Base-by-base conservation (phyloP, 2,329 filamentous ascomycete species). In the Penicillium concentricum region DNA sequence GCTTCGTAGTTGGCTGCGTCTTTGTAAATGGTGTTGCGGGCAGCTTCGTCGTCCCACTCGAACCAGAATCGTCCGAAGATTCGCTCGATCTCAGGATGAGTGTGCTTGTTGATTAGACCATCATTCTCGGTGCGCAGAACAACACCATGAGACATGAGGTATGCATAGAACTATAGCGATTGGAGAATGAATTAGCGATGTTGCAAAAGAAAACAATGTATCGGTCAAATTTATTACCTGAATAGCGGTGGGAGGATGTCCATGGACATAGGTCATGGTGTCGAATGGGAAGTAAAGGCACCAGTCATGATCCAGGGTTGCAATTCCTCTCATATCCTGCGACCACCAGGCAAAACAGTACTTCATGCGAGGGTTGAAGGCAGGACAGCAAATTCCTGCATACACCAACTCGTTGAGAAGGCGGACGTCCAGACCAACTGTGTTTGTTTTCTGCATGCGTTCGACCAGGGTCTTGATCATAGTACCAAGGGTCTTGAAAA, bases 391-490 rank as follows among this genome's bases (percentile, higher is more conserved):
- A 5, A 79, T 60, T 10, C 76, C 76, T 6, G 75, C 72, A 20
- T 70, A 67, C 26, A 79, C 63, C 15, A 79, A 65, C 46, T 78
- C 75, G 16, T 63, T 52, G 18, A 78, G 53, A 16, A 80, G 63
- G 44, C 69, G 72, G 37, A 67, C 60, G 51, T 76, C 72, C 42
- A 80, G 69, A 4, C 76, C 76, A 48, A 78, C 69, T 3, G 66
- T 70, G 20, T 67, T 66, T 7, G 58, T 54, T 35, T 62, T 65
- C 76, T 85, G 78, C 48, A 88, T 76, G 43, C 84, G 80, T 62
- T 89, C 88, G 61, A 84, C 84, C 69, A 93, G 81, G 66, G 91
- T 87, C 51, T 81, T 82, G 69, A 93, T 86, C 70, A 87, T 87
- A 26, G 81, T 81, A 52, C 65, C 66, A 50, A 67, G 68, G 35